These are phyloP conservation scores for Hymenotorrendiella dingleyae DNA, from an alignment of 2,329 filamentous ascomycete genomes.

Conservation along the genomic window DNA sequence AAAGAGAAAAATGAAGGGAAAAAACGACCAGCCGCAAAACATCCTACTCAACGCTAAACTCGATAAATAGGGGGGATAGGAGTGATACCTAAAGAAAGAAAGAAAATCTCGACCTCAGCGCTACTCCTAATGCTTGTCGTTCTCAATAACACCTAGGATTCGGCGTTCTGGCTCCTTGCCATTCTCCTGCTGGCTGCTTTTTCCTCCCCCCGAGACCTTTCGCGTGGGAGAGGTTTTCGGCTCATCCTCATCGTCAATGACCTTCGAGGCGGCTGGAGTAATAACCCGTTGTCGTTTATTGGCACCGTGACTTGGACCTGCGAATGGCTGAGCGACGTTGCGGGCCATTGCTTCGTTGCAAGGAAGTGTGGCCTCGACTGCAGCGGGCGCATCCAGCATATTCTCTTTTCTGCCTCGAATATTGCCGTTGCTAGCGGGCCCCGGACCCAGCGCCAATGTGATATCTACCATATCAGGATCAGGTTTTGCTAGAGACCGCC, in stretches of 20 bases:
- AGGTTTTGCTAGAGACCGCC: neutral
- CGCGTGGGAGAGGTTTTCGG: slow-evolving; percentile 29
- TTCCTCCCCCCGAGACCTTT: slow-evolving; percentile 18
- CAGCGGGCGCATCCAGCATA: slow-evolving; percentile 14
- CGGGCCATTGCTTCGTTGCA: slow-evolving; percentile 11
- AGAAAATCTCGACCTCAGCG: too few relatives aligned
- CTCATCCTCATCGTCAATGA: slow-evolving; percentile 44
- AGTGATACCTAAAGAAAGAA: too few relatives aligned
- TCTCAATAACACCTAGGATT: slow-evolving; percentile 22
- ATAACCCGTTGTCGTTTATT: slow-evolving; percentile 42
- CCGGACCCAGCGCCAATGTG: neutral
- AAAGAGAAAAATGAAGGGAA: too few relatives aligned
- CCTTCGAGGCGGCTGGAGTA: slow-evolving; percentile 41
- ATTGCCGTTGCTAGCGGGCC: slow-evolving; percentile 1
- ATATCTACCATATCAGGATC: neutral
- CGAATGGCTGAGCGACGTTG: slow-evolving; percentile 10
- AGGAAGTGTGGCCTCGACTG: neutral
- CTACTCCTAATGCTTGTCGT: too few relatives aligned
- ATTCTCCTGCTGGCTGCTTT: slow-evolving; percentile 12
- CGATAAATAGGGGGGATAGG: too few relatives aligned
- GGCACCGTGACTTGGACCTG: slow-evolving; percentile 15
- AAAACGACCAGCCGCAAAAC: too few relatives aligned
- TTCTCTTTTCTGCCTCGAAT: slow-evolving; percentile 26
- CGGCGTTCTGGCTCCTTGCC: slow-evolving; percentile 16
- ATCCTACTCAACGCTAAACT: too few relatives aligned